phyloP scores from a whole-genome alignment of 345 rosid genomes.

The Passiflora organensis region DNA sequence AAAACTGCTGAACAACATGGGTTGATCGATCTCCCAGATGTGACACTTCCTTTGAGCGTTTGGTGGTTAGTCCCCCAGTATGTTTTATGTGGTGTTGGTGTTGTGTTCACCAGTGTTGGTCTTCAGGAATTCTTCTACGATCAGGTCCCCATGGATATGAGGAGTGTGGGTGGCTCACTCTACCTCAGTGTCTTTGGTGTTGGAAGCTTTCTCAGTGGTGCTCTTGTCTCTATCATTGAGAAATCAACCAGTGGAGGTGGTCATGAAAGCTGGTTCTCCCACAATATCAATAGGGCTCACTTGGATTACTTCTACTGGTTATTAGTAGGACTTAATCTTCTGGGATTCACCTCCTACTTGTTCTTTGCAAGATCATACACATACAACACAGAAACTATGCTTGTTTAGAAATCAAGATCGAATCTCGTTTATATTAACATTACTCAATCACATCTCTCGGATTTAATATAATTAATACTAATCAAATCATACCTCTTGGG shows the following conservation, averaged over 20 bases:
- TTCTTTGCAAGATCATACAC: constrained; percentile 6
- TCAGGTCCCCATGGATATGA: constrained; percentile 17
- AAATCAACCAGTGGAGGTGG: constrained; percentile 14
- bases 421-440: no score
- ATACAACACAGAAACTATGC: neutral
- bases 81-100: constrained; percentile 11
- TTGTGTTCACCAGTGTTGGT: constrained; percentile 7
- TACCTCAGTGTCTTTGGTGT: constrained; percentile 16
- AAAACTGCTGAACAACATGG: constrained; percentile 15
- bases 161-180: constrained; percentile 16
- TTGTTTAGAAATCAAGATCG: no score
- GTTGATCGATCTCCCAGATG: constrained; percentile 10
- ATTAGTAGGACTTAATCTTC: constrained; percentile 1
- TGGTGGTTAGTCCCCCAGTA: constrained; percentile 26
- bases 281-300: constrained; percentile 19
- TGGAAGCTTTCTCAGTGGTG: constrained; percentile 21
- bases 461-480: no score
- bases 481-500: no score
- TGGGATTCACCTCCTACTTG: constrained; percentile 1
- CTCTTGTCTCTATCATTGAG: constrained; percentile 13
- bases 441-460: no score
- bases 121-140: constrained; percentile 23
- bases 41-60: constrained; percentile 13
- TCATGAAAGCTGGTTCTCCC: constrained; percentile 15
- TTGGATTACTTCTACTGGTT: constrained; percentile 20